Evolutionary conservation across 441 rosid genomes (phyloP), one percentile per base, ranked within the genome.

Genomic region (Populus tomentosa): DNA sequence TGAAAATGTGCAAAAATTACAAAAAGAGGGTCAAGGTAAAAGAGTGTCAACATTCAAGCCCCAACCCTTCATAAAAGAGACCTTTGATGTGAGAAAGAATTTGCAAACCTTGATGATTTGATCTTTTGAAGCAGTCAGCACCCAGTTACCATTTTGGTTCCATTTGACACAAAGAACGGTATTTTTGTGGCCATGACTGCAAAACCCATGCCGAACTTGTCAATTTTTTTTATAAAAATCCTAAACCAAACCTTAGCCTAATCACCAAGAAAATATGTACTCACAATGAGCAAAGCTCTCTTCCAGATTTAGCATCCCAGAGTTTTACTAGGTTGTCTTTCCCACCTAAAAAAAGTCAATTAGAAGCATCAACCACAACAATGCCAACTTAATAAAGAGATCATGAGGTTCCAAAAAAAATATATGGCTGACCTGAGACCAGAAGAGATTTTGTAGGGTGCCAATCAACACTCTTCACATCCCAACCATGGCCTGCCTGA

Each of bases 401-500:
- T 18, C 32, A 64, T 81, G 33, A 73, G 64, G 67, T 74, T 78
- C 35, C 64, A 9, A 73, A 79, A 67, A 78, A 28, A 28, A 46
- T 46, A 46, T 14, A 46, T 46, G 56, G 56, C 6, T 14, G 75
- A 94, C 99, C 99, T 82, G 99, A 96, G 84, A 91, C 98, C 70
- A 94, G 79, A 72, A 96, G 87, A 74, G 98, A 94, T 82, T 94
- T 94, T 78, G 96, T 91, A 70, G 99, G 98, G 84, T 96, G 99
- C 99, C 99, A 96, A 81, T 94, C 98, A 80, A 96, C 98, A 83
- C 96, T 83, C 89, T 96, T 96, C 84, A 96, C 98, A 92, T 96
- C 98, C 97, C 98, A 94, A 84, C 98, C 98, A 88, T 96, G 99
- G 91, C 99, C 99, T 96, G 99, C 95, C 94, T 92, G 97, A 92